Conservation (phyloP, 2,329 filamentous ascomycete genomes). For the Penicillium sp. region DNA sequence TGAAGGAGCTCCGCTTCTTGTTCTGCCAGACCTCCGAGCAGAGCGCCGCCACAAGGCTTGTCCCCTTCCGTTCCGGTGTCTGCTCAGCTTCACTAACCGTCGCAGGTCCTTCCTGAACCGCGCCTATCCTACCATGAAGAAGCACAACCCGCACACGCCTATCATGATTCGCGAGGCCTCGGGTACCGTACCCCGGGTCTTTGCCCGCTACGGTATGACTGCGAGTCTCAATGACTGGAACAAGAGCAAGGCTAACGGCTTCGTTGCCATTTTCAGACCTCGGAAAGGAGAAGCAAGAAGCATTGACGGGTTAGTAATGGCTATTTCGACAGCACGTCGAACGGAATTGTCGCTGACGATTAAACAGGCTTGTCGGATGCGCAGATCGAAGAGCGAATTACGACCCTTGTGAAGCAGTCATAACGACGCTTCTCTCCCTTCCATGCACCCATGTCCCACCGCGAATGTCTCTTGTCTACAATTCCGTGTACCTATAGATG, state of each 20-base stretch:
- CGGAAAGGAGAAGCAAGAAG: conserved; percentile 61
- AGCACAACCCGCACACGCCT: conserved; percentile 89
- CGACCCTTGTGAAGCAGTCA: conserved; percentile 54
- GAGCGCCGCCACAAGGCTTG: conserved; percentile 81
- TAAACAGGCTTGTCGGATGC: conserved; percentile 59
- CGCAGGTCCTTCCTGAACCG: conserved; percentile 78
- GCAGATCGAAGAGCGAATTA: conserved; percentile 63
- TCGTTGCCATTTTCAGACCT: conserved; percentile 45
- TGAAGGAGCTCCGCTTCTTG: conserved; percentile 95
- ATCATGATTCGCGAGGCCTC: conserved; percentile 92
- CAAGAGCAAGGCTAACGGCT: conserved; percentile 13
- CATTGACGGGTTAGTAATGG: conserved; percentile 50
- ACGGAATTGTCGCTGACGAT: conserved; percentile 11
- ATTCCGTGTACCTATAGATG: conserved; percentile 38
- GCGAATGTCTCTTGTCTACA: conserved; percentile 22
- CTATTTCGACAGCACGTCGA: too few species aligned
- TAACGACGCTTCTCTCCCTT: conserved; percentile 20
- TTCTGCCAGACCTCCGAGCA: conserved; percentile 93
- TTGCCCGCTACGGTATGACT: conserved; percentile 78
- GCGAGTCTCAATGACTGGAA: neutral
- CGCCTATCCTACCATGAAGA: conserved; percentile 98
- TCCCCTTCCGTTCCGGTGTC: conserved; percentile 12
- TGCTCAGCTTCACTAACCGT: neutral
- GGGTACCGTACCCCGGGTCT: conserved; percentile 78
- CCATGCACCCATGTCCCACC: conserved; percentile 21